These are phyloP conservation scores for Paspalum vaginatum DNA, from an alignment of 176 grass and related monocot species.

Conservation along the genomic window DNA sequence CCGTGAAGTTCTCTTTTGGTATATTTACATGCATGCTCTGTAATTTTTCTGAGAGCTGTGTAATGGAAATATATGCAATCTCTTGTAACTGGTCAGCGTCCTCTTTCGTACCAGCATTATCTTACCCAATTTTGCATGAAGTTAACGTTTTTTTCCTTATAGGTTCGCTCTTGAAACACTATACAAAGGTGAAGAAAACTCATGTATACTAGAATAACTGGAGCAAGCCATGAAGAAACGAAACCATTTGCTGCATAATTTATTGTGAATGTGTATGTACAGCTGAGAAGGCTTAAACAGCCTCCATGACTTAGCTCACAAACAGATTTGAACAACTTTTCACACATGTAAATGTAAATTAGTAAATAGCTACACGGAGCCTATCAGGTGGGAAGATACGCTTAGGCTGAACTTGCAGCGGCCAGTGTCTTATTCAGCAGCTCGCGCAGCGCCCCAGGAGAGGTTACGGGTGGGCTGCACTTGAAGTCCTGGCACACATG, in stretches of 20 bases:
- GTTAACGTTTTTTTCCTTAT: not conserved
- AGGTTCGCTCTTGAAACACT: no score
- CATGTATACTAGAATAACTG: no score
- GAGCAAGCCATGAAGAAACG: not conserved
- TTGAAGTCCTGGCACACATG: conserved; percentile 72
- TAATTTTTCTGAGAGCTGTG: conserved; percentile 33
- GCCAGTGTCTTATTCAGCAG: conserved; percentile 58
- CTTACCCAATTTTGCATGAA: not conserved
- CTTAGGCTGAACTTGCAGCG: conserved; percentile 23
- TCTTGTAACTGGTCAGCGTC: not conserved
- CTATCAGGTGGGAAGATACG: not conserved
- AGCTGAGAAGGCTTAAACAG: not conserved
- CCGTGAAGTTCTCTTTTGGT: not conserved
- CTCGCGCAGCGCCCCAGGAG: conserved; percentile 48
- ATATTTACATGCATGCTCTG: conserved; percentile 41
- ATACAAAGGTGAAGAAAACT: no score
- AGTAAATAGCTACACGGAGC: not conserved
- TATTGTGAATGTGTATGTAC: conserved; percentile 12
- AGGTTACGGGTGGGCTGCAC: conserved; percentile 73
- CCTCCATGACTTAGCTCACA: not conserved
- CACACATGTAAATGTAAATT: not conserved
- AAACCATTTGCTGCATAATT: not conserved
- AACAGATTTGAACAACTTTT: not conserved
- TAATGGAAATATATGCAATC: conserved; percentile 33
- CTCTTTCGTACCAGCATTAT: not conserved